Evolutionary conservation across 176 grass and related monocot species (phyloP), one percentile per base, ranked within the genome.

Genomic region (Hyparrhenia diplandra): DNA sequence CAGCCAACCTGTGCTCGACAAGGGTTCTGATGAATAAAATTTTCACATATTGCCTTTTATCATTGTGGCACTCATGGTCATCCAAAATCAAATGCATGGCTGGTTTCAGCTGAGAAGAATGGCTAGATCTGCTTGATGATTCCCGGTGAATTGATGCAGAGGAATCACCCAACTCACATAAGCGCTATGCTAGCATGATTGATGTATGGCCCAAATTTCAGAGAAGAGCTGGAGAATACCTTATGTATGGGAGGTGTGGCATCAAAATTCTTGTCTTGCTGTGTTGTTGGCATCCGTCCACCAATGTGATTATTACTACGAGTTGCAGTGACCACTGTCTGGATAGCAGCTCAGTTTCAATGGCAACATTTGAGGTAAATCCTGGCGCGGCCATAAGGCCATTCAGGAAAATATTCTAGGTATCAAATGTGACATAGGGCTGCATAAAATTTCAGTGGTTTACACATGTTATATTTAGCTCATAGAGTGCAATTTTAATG

Each of bases 1-100:
- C 36, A 85, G 8, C 27, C 64, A 16, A 46, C 21, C 90, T 37
- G 35, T n/a, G 10, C 59, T 13, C 21, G 77, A 80, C 14, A 84
- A 21, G 75, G 49, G 68, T 47, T 84, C 77, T 29, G 57, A 72
- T 85, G 78, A 64, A 60, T 72, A 66, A 82, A 39, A 75, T 31
- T 29, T 88, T 8, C 23, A 20, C 64, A 46, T 24, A 62, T 80
- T 75, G 41, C 4, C 41, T 43, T 79, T 12, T 25, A 51, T 32
- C 70, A 41, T 30, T 40, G 8, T 80, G 70, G 60, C 4, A 1
- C 34, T 42, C 28, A 86, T 83, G 67, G 13, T 4, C 23, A 59
- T 67, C 39, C 32, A 39, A 25, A 70, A 32, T 42, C 16, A 5
- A 57, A 66, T 61, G 30, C 24, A 58, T 72, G 28, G 21, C 34